Conservation (phyloP, 2,329 filamentous ascomycete species). For the Fonsecaea pedrosoi region DNA sequence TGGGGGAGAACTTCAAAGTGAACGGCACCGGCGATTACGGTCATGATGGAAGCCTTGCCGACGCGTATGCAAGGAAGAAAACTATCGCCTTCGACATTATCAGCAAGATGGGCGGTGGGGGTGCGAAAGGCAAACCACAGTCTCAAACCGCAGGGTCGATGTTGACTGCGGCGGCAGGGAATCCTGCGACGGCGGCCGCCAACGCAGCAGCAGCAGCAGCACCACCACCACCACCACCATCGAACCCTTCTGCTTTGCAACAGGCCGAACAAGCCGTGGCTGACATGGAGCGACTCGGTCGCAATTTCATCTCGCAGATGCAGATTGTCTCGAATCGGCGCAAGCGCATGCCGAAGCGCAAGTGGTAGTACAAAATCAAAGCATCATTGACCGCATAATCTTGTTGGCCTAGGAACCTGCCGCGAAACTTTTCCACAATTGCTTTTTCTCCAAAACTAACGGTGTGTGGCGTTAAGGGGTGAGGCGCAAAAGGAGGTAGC, state of each 20-base stretch:
- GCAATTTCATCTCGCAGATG: conserved; percentile 20
- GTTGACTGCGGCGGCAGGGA: neutral
- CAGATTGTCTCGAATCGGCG: conserved; percentile 16
- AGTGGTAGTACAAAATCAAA: conserved; percentile 6
- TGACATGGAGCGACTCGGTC: conserved; percentile 14
- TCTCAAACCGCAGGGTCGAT: neutral
- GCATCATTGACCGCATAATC: neutral
- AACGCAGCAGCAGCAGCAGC: neutral
- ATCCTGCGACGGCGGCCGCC: neutral
- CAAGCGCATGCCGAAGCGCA: conserved; percentile 19
- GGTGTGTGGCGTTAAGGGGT: neutral
- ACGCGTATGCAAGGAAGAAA: conserved; percentile 2
- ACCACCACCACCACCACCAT: no score
- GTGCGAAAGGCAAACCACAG: conserved; percentile 3
- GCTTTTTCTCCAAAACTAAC: neutral
- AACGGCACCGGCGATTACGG: conserved; percentile 13
- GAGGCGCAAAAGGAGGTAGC: neutral
- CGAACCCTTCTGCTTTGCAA: neutral
- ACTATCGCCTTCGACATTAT: conserved; percentile 4
- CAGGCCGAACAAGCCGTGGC: conserved; percentile 15
- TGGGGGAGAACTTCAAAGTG: conserved; percentile 7
- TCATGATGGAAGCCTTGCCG: neutral
- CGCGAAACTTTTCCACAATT: neutral
- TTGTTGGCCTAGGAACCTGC: neutral
- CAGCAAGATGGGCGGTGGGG: neutral